These are phyloP conservation scores for Akebia trifoliata DNA, from an alignment of 164 flowering plant species.

Conservation along the genomic window DNA sequence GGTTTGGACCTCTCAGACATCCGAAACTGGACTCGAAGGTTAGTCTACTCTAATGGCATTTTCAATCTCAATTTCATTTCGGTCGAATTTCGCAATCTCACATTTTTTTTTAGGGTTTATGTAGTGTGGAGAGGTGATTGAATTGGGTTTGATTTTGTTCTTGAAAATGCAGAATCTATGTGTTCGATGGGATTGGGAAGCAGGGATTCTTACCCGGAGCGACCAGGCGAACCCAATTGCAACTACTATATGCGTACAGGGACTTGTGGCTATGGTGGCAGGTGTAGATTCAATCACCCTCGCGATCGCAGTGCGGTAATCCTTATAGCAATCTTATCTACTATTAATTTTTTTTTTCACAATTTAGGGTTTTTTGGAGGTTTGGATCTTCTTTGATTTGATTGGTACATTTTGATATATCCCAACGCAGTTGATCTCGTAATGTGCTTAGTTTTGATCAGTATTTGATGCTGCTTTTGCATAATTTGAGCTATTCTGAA, in stretches of 20 bases:
- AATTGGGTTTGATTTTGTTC: conserved; percentile 8
- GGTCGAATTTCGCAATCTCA: not conserved
- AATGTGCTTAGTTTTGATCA: not conserved
- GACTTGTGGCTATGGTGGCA: conserved; percentile 67
- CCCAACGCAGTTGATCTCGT: conserved; percentile 20
- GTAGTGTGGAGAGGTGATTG: not conserved
- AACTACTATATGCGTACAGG: conserved; percentile 81
- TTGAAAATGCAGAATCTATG: conserved; percentile 47
- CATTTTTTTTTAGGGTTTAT: conserved; percentile 30
- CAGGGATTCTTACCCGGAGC: conserved; percentile 67
- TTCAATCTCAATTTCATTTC: conserved; percentile 4
- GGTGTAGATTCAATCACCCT: conserved; percentile 90
- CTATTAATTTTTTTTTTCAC: not conserved
- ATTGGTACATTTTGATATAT: conserved; percentile 5
- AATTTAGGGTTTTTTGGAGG: conserved; percentile 9
- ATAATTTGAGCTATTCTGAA: conserved; percentile 1
- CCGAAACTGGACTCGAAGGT: conserved; percentile 67
- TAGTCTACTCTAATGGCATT: not conserved
- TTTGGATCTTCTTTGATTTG: conserved; percentile 7
- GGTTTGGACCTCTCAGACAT: conserved; percentile 33
- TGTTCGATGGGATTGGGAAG: conserved; percentile 42
- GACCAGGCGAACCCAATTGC: conserved; percentile 68
- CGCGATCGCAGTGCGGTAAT: conserved; percentile 63
- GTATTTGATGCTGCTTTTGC: conserved; percentile 3
- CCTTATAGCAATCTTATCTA: not conserved